Evolutionary conservation across 805 yeast species (phyloP), one percentile per base, ranked within the genome.

Genomic region (Pichia nanzhaoensis): DNA sequence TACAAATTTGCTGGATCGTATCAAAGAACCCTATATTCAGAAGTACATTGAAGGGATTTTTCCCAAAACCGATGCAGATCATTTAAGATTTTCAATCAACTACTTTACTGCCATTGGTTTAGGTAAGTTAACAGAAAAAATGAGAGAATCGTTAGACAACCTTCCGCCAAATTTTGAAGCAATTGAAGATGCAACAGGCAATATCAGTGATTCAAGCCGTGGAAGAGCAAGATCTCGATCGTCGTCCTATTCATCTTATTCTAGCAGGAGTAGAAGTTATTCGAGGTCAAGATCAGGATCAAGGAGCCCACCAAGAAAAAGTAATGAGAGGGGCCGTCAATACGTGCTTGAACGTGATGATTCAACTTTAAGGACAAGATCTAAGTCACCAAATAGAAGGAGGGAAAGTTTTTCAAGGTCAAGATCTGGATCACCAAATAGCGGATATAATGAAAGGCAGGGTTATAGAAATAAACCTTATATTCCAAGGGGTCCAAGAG

Each of bases 61-160:
- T 55, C 96, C 96, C 0, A 64, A 63, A 1, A 71, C 70, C 44
- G 68, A 71, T 5, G 49, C 57, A 1, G 81, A 78, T 9, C 66
- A 75, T 51, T 65, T 82, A 13, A 69, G 91, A 48, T 91, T 90
- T 59, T 74, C 95, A 2, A 88, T 89, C 58, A 91, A 91, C 58
- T 91, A 74, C 60, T 91, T 91, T 63, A 91, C 97, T 0, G 96
- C 97, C 1, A 88, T 91, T 50, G 95, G 95, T 0, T 61, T 91
- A 40, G 97, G 97, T 37, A 72, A 74, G 2, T 60, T 91, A 46
- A 90, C 98, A 0, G 95, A 87, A 33, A 75, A 68, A 1, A 84
- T 90, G 95, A 75, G 98, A 64, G 73, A 68, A 4, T 41, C 37
- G 2, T 49, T 61, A 20, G 44, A 54, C 36, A 45, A 47, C 14